These are phyloP conservation scores for Acer saccharum DNA, from an alignment of 345 rosid genomes.

Conservation along the genomic window DNA sequence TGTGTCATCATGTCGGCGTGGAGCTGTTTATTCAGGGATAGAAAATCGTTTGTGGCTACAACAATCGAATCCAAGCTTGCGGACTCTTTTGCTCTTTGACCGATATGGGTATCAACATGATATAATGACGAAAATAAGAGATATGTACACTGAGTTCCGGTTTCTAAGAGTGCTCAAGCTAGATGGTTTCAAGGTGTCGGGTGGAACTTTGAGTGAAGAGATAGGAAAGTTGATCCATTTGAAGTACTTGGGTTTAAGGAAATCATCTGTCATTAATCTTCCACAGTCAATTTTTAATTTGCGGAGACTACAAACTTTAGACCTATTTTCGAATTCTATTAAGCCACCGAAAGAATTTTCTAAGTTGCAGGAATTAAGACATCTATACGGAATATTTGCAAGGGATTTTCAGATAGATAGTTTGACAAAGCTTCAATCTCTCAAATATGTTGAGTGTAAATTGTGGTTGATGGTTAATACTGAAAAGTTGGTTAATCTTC, in stretches of 20 bases:
- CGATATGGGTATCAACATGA: too few relatives aligned
- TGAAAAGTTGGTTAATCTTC: too few relatives aligned
- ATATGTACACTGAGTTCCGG: background rate
- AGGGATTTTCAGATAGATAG: too few relatives aligned
- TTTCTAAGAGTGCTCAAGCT: slow-evolving; percentile 23
- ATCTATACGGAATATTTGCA: too few relatives aligned
- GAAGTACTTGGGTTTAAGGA: slow-evolving; percentile 16
- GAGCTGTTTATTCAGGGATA: background rate
- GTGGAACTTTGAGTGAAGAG: slow-evolving; percentile 12
- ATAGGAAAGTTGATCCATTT: slow-evolving; percentile 24
- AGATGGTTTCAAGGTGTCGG: slow-evolving; percentile 8
- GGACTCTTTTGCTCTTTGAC: slow-evolving; percentile 15
- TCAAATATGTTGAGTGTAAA: too few relatives aligned
- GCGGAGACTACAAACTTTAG: background rate
- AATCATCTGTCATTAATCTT: too few relatives aligned
- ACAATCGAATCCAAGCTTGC: background rate
- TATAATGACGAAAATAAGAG: too few relatives aligned
- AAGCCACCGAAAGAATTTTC: too few relatives aligned
- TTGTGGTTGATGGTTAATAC: too few relatives aligned
- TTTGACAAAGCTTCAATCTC: too few relatives aligned
- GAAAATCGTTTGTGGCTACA: background rate
- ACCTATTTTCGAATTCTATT: background rate
- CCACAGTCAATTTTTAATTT: background rate
- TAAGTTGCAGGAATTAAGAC: too few relatives aligned
- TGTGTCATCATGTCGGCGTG: background rate